Percentiles rank a stretch among this genome's conserved stretches.
These are phyloP conservation scores for Peronospora destructor DNA, from an alignment of 352 stramenopile genomes.

Conservation along the genomic window DNA sequence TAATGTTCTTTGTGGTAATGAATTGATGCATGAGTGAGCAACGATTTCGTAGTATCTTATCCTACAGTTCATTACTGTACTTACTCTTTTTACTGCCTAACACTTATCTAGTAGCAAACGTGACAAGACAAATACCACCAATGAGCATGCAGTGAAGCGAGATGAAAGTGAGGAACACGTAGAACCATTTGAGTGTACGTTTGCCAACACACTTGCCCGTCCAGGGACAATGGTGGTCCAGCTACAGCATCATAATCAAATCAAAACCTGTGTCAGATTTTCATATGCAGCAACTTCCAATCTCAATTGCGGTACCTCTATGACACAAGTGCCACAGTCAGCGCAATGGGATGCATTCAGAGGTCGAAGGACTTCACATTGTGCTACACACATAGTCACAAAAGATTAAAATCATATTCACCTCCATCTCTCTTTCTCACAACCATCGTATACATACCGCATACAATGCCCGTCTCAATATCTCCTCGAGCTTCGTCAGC, in stretches of 20 bases:
- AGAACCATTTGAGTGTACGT: constrained; percentile 75
- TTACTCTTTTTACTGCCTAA: background rate
- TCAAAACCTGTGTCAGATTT: background rate
- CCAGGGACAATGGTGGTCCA: constrained; percentile 91
- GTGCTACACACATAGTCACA: constrained; percentile 31
- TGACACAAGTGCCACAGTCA: constrained; percentile 70
- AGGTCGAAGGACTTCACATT: constrained; percentile 68
- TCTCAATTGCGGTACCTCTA: constrained; percentile 30
- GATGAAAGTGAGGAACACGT: constrained; percentile 68
- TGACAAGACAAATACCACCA: constrained; percentile 32
- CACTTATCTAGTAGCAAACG: constrained; percentile 16
- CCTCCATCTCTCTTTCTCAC: background rate
- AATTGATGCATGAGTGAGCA: constrained; percentile 14
- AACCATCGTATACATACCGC: constrained; percentile 29
- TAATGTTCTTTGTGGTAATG: background rate
- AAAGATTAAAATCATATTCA: constrained; percentile 1
- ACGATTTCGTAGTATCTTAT: too few species aligned
- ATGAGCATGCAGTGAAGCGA: constrained; percentile 61
- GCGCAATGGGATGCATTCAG: constrained; percentile 70
- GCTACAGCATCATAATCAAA: constrained; percentile 22
- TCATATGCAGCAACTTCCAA: too few species aligned
- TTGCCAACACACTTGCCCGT: constrained; percentile 88
- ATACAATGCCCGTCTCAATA: constrained; percentile 52
- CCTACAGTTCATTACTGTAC: too few species aligned
- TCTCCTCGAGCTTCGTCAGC: constrained; percentile 23